Percentiles rank a stretch among this genome's conserved stretches.
Conservation (phyloP, 495 filamentous ascomycete genomes). For the Rusavskia elegans region DNA sequence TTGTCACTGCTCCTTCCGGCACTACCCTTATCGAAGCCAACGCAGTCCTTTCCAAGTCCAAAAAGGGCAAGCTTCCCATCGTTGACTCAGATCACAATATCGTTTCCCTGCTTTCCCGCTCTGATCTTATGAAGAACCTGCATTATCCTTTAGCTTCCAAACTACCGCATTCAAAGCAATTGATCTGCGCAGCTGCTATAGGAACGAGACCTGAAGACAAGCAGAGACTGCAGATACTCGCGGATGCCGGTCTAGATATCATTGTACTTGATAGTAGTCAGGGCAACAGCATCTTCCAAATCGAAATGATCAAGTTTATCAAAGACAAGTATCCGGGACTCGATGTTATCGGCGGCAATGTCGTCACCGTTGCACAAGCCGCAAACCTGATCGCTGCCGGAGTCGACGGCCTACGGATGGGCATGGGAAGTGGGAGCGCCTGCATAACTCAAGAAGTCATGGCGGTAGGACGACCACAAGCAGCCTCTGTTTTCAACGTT, state of each 20-base stretch:
- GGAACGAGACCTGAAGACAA: conserved; percentile 91
- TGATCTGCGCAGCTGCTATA: conserved; percentile 88
- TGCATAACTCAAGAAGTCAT: conserved; percentile 99
- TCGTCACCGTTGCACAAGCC: conserved; percentile 91
- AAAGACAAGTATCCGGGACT: conserved; percentile 72
- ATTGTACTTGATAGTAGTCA: conserved; percentile 91
- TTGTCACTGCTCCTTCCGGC: conserved; percentile 77
- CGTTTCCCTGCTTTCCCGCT: conserved; percentile 86
- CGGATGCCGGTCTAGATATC: conserved; percentile 90
- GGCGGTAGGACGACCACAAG: conserved; percentile 93
- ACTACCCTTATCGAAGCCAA: conserved; percentile 83
- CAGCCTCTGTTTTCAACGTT: conserved; percentile 79
- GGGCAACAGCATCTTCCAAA: conserved; percentile 93
- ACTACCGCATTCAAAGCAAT: conserved; percentile 91
- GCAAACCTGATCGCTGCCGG: conserved; percentile 84
- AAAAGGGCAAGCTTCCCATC: conserved; percentile 98
- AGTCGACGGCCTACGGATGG: conserved; percentile 91
- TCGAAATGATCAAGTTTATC: conserved; percentile 91
- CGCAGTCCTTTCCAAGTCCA: conserved; percentile 78
- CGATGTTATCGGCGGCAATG: conserved; percentile 95
- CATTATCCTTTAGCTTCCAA: conserved; percentile 96
- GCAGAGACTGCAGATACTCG: conserved; percentile 65
- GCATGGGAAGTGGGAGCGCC: conserved; percentile 95
- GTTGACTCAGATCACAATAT: conserved; percentile 62
- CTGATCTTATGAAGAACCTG: conserved; percentile 96